Evolutionary conservation across 306 rosid species (phyloP).

Genomic region (Datisca glomerata): DNA sequence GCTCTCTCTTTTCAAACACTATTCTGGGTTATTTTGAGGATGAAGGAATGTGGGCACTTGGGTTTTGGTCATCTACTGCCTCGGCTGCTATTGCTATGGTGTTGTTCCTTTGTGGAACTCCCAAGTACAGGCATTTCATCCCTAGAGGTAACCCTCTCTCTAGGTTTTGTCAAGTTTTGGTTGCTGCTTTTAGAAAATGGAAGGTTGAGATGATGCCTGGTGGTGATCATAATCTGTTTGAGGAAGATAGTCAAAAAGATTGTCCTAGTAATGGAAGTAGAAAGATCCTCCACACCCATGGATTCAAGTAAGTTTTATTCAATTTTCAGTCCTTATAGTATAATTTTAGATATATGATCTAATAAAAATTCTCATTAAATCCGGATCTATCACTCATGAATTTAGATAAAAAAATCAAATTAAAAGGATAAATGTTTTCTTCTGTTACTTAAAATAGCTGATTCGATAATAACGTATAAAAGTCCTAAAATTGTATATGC

Average conservation of each 20-base stretch:
- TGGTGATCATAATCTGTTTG: slow-evolving; percentile 27
- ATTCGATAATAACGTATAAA: too few species aligned
- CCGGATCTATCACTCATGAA: too few species aligned
- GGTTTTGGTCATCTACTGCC: slow-evolving; percentile 75
- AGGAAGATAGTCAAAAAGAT: slow-evolving; percentile 19
- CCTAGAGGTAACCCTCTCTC: slow-evolving; percentile 67
- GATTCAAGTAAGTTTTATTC: slow-evolving; percentile 46
- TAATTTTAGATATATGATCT: too few species aligned
- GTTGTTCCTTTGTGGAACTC: slow-evolving; percentile 66
- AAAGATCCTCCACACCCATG: slow-evolving; percentile 53
- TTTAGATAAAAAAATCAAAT: too few species aligned
- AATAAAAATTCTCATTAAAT: too few species aligned
- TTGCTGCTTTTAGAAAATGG: slow-evolving; percentile 58
- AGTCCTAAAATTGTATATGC: not conserved
- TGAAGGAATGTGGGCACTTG: slow-evolving; percentile 53
- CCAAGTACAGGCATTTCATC: slow-evolving; percentile 47
- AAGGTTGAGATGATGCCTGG: slow-evolving; percentile 20
- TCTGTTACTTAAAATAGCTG: not conserved
- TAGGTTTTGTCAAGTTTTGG: slow-evolving; percentile 46
- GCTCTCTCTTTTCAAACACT: slow-evolving; percentile 77
- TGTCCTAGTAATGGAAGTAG: slow-evolving; percentile 22
- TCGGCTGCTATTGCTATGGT: slow-evolving; percentile 47
- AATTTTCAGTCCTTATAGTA: too few species aligned
- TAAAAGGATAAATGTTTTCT: too few species aligned
- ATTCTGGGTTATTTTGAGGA: slow-evolving; percentile 68